Percentiles rank a stretch among this genome's conserved stretches.
Conservation (phyloP, 352 stramenopile genomes). For the Pythium vanterpoolii region DNA sequence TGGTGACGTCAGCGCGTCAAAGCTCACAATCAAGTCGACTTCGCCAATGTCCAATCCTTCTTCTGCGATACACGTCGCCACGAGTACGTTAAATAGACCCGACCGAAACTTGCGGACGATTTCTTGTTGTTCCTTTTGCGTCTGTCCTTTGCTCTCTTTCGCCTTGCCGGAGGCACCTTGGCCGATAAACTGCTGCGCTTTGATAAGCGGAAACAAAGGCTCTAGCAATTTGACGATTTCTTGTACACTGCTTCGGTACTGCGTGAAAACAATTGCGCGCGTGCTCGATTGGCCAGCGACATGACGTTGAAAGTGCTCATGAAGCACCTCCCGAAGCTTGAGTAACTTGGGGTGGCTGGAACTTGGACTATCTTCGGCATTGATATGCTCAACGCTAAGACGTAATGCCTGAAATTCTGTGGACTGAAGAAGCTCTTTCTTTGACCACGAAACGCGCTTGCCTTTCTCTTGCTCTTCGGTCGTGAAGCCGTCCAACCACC, state of each 20-base stretch:
- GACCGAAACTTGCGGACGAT: slow-evolving; percentile 90
- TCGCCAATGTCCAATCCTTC: slow-evolving; percentile 95
- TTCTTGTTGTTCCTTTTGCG: slow-evolving; percentile 94
- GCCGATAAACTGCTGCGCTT: slow-evolving; percentile 92
- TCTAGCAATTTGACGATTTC: slow-evolving; percentile 90
- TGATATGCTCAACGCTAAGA: slow-evolving; percentile 34
- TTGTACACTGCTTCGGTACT: slow-evolving; percentile 93
- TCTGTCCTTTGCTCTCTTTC: slow-evolving; percentile 88
- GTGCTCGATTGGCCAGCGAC: slow-evolving; percentile 72
- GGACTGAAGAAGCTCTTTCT: slow-evolving; percentile 72
- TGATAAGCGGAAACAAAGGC: slow-evolving; percentile 70
- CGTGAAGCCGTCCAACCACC: slow-evolving; percentile 60
- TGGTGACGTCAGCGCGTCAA: slow-evolving; percentile 92
- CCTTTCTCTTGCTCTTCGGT: slow-evolving; percentile 40
- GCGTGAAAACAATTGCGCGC: slow-evolving; percentile 97
- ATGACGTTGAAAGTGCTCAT: slow-evolving; percentile 87
- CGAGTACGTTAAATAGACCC: slow-evolving; percentile 90
- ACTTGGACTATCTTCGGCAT: slow-evolving; percentile 9
- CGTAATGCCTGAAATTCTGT: slow-evolving; percentile 64
- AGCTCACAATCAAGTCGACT: slow-evolving; percentile 93
- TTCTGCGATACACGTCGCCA: slow-evolving; percentile 95
- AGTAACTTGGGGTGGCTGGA: slow-evolving; percentile 74
- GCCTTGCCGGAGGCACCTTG: slow-evolving; percentile 83
- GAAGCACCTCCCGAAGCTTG: slow-evolving; percentile 90
- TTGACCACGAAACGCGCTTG: slow-evolving; percentile 67